A percentile compares a stretch with the other conserved stretches of the same genome.
Evolutionary conservation across 148 eudicot genomes (phyloP).

Genomic region (Rhododendron ferrugineum): DNA sequence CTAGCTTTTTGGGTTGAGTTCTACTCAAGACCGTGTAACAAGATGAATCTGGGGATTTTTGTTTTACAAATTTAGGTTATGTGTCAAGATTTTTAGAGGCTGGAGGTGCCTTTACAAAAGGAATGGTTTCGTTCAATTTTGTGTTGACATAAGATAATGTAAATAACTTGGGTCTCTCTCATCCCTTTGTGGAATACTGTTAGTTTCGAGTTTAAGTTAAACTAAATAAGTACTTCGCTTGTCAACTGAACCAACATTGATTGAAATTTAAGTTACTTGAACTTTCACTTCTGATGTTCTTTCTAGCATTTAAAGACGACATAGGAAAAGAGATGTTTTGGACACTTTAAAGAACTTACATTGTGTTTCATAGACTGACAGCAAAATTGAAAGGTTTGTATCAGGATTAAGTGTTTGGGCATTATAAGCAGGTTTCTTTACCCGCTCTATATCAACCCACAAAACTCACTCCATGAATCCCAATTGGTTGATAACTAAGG

Average conservation of each 20-base stretch:
- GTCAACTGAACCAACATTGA: background rate
- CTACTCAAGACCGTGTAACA: too few relatives aligned
- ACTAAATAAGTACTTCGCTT: background rate
- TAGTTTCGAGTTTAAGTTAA: background rate
- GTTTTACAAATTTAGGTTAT: background rate
- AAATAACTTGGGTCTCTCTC: background rate
- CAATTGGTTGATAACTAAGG: background rate
- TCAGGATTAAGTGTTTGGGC: background rate
- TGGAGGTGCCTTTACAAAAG: background rate
- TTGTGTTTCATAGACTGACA: background rate
- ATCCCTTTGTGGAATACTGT: background rate
- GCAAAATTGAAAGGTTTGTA: background rate
- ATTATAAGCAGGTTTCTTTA: background rate
- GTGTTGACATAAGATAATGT: background rate
- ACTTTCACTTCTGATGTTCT: background rate
- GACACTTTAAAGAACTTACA: background rate
- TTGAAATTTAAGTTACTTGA: background rate
- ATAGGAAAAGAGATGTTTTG: background rate
- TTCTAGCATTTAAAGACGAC: background rate
- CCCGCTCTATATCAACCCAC: background rate
- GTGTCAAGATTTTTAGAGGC: background rate
- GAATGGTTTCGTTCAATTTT: background rate
- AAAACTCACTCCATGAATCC: background rate
- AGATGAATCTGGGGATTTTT: background rate
- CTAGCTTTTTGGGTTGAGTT: too few relatives aligned